Conservation (phyloP, 2,329 filamentous ascomycete species). For the Cladosporium sp. region DNA sequence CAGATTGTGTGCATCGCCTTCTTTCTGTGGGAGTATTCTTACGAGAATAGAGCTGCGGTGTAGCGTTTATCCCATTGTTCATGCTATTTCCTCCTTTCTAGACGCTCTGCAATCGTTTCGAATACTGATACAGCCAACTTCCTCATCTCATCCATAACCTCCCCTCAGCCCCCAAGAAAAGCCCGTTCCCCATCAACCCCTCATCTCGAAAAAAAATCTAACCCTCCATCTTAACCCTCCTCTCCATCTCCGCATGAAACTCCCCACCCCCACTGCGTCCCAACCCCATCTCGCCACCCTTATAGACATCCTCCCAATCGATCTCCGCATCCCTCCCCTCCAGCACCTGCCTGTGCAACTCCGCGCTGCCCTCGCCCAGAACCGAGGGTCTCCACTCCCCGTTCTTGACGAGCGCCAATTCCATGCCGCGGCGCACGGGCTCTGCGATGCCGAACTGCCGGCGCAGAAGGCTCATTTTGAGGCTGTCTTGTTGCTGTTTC, state of each 20-base stretch:
- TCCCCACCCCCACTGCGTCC: constrained; percentile 52
- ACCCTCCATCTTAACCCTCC: constrained; percentile 10
- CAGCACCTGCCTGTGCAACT: constrained; percentile 87
- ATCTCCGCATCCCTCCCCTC: constrained; percentile 71
- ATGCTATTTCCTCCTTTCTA: too few relatives aligned
- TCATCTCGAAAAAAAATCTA: constrained; percentile 1
- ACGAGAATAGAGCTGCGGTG: too few relatives aligned
- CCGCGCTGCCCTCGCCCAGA: constrained; percentile 55
- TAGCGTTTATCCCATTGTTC: too few relatives aligned
- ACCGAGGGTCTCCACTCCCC: constrained; percentile 75
- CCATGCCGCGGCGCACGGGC: constrained; percentile 90
- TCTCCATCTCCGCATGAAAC: constrained; percentile 89
- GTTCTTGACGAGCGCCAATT: constrained; percentile 79
- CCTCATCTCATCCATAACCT: too few relatives aligned
- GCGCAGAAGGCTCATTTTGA: constrained; percentile 86
- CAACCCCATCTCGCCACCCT: constrained; percentile 67
- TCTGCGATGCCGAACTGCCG: constrained; percentile 89
- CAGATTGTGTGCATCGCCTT: too few relatives aligned
- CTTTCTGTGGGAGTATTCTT: too few relatives aligned
- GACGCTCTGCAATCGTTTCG: not conserved
- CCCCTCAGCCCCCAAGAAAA: too few relatives aligned
- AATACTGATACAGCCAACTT: constrained; percentile 4
- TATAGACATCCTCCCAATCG: constrained; percentile 92
- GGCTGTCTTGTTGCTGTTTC: constrained; percentile 79
- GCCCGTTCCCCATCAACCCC: not conserved